Evolutionary conservation across 768 basidiomycete genomes (phyloP), one percentile per base, ranked within the genome.

Genomic region (Porphyrellus cyaneotinctus): DNA sequence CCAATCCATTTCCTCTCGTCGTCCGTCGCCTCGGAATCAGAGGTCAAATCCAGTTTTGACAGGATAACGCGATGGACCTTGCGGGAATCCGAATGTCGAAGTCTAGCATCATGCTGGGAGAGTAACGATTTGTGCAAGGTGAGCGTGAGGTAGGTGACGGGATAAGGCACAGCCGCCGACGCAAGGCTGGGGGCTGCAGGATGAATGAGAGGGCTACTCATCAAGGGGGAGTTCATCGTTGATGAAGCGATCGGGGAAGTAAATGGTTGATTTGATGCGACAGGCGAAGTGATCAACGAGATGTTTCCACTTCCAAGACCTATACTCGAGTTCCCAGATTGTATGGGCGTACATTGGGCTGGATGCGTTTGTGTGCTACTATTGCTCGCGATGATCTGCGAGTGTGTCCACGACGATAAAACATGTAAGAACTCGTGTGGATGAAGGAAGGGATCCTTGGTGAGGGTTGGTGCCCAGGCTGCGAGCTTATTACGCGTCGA

Each of bases 381-480:
- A 47, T 52, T 58, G 47, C n/a, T 54, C 32, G 45, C 44, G 39
- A 41, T 7, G 22, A 45, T 36, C 42, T 69, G 66, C 15, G 61
- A 58, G 22, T 65, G 59, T 8, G 45, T 49, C 58, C 64, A 71
- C 23, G 58, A 65, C 11, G 65, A 60, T 7, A 91, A 71, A 2
- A 79, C 78, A 23, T 71, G 66, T 20, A 78, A 61, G 54, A 92
- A 86, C 10, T 71, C 71, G 36, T 78, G 65, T 1, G 88, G 87
- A 51, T 88, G 79, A 41, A 88, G 71, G 62, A 93, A 91, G 1
- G 91, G 90, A 65, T 92, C 91, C 65, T 84, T 85, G 2, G 89
- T 85, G 33, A 84, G 71, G 30, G 65, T 57, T 59, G 75, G 58
- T 20, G 41, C 64, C 22, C 87, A 70, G 23, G 78, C 76, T 20